phyloP scores from a whole-genome alignment of 441 rosid genomes.

The Mallotus repandus region DNA sequence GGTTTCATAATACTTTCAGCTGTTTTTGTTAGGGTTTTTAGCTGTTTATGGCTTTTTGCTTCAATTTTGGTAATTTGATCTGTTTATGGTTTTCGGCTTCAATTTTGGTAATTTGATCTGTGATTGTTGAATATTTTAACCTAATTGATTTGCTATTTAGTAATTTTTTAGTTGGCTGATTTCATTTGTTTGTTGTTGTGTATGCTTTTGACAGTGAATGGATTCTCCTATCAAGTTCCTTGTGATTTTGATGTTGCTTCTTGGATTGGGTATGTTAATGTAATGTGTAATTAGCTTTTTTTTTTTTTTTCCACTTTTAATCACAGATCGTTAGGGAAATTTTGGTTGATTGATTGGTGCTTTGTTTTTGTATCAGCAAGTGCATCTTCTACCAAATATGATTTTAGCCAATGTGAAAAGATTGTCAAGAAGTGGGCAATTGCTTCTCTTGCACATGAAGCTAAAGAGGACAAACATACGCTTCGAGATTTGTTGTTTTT shows the following conservation, averaged over 20 bases:
- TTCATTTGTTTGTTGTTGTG: neutral
- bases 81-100: too few species aligned
- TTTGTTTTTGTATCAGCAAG: conserved; percentile 36
- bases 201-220: conserved; percentile 38
- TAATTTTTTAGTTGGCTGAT: neutral
- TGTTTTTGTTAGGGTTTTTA: conserved; percentile 15
- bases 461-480: conserved; percentile 54
- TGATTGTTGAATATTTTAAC: too few species aligned
- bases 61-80: neutral
- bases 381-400: conserved; percentile 39
- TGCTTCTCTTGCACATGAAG: conserved; percentile 48
- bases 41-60: neutral
- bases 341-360: neutral
- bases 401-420: conserved; percentile 59
- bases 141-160: too few species aligned
- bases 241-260: conserved; percentile 42
- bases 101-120: conserved; percentile 4
- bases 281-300: too few species aligned
- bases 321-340: neutral
- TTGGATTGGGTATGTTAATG: conserved; percentile 49
- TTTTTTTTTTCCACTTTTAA: too few species aligned
- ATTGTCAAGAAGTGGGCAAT: conserved; percentile 69
- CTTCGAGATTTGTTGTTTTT: conserved; percentile 81
- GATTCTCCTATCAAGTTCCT: conserved; percentile 43
- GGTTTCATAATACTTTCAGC: neutral